These are phyloP conservation scores for Candida quercuum DNA, from an alignment of 805 yeast genomes.

Conservation along the genomic window DNA sequence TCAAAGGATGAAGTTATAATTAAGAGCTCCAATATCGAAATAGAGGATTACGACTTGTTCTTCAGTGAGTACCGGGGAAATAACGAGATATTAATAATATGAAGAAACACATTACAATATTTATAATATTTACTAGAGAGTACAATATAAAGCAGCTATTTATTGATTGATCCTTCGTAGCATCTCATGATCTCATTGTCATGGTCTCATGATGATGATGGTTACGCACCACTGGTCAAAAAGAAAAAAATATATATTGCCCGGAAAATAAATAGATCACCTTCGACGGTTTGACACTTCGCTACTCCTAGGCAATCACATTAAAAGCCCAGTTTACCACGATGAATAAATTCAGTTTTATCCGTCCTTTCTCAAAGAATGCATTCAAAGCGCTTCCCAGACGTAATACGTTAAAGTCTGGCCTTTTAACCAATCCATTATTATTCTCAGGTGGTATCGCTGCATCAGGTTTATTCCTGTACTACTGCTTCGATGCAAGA, in stretches of 20 bases:
- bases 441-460: conserved; percentile 21
- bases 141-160: too few species aligned
- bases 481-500: conserved; percentile 68
- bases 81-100: too few species aligned
- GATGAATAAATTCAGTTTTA: not conserved
- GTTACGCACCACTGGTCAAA: too few species aligned
- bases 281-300: not conserved
- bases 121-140: too few species aligned
- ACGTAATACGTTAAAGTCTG: conserved; percentile 3
- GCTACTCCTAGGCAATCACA: too few species aligned
- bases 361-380: not conserved
- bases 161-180: too few species aligned
- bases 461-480: conserved; percentile 36
- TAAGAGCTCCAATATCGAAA: not conserved
- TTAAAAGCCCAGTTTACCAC: not conserved
- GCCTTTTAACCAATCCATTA: conserved; percentile 10
- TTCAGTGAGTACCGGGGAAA: too few species aligned
- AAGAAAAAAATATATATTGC: not conserved
- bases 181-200: too few species aligned
- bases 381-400: not conserved
- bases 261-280: too few species aligned
- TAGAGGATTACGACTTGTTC: not conserved
- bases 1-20: not conserved
- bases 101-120: too few species aligned
- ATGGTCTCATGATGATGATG: too few species aligned